A percentile compares a stretch with the other conserved stretches of the same genome.
These are phyloP conservation scores for Capsicum chinense DNA, from an alignment of 257 asterid species.

Conservation along the genomic window DNA sequence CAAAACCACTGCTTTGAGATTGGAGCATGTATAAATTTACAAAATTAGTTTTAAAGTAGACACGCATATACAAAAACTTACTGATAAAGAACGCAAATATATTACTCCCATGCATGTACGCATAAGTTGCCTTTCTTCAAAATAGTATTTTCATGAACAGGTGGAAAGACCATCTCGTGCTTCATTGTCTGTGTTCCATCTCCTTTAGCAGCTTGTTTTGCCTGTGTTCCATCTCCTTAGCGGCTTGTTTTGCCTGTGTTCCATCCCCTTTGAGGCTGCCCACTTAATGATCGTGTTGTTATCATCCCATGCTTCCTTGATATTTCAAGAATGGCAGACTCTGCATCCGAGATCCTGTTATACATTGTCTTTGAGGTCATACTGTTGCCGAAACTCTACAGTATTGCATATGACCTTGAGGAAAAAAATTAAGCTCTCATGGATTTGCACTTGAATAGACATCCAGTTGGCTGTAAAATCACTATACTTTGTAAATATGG, in stretches of 20 bases:
- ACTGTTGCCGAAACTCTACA: background rate
- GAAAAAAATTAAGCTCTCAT: background rate
- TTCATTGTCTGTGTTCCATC: no score
- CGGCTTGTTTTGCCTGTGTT: background rate
- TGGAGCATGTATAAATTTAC: background rate
- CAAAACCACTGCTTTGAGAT: background rate
- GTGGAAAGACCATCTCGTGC: background rate
- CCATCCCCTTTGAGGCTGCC: background rate
- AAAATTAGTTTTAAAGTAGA: background rate
- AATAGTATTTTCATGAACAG: background rate
- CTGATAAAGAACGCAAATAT: background rate
- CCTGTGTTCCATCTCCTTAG: no score
- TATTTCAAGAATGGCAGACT: background rate
- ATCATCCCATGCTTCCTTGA: background rate
- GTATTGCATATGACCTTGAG: background rate
- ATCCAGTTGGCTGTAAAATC: background rate
- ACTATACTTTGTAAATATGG: background rate
- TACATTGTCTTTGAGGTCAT: background rate
- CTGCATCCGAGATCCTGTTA: background rate
- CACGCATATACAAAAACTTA: background rate
- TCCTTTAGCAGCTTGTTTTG: no score
- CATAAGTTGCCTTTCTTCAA: background rate
- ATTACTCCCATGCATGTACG: background rate
- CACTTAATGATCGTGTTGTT: background rate
- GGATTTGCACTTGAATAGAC: conserved; percentile 16